Conservation (phyloP, 768 basidiomycete species). For the Suillus occidentalis region DNA sequence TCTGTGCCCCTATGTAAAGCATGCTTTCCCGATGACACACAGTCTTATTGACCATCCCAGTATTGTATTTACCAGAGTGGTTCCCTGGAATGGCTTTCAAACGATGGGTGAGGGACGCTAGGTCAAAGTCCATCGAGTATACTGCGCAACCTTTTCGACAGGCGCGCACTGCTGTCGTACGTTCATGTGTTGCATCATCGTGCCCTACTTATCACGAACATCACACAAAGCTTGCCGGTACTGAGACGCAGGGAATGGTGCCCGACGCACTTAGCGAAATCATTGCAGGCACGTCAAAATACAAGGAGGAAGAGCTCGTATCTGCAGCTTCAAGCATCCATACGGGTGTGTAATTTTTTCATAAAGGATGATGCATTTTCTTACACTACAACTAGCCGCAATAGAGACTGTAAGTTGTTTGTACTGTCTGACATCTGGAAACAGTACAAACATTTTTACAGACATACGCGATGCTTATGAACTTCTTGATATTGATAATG, state of each 20-base stretch:
- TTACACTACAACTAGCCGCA: neutral
- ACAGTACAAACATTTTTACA: neutral
- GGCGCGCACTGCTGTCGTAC: neutral
- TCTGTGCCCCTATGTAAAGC: neutral
- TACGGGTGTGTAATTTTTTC: neutral
- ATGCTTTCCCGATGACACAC: neutral
- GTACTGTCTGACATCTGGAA: neutral
- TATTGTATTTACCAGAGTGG: neutral
- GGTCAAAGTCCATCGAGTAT: neutral
- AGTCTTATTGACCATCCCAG: neutral
- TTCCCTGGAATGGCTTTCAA: neutral
- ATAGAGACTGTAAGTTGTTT: neutral
- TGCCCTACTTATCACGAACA: neutral
- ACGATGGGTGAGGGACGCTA: neutral
- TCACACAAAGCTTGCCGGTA: neutral
- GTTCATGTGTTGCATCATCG: neutral
- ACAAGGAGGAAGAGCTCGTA: neutral
- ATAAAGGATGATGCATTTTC: neutral
- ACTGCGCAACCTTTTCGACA: neutral
- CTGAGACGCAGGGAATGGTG: neutral
- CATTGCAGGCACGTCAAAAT: neutral
- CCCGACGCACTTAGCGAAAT: neutral
- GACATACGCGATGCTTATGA: neutral
- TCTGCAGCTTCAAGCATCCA: neutral
- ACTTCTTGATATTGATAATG: neutral